Base-by-base conservation (phyloP, 768 basidiomycete species). In the Pulveroboletus sp. region DNA sequence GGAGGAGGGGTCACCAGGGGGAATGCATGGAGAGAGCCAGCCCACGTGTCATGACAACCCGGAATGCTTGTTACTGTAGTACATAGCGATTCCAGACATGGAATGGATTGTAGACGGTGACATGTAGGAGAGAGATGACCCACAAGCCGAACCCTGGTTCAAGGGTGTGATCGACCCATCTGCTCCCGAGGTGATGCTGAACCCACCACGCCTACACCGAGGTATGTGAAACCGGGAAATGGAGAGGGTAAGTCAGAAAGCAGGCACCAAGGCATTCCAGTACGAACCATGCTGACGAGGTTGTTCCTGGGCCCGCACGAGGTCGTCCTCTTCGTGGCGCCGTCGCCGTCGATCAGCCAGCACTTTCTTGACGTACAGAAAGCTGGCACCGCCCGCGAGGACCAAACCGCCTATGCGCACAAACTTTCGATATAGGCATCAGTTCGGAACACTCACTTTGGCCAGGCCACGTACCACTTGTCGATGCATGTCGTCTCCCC, bases 291-390 rank as follows among this genome's bases (percentile, higher is more conserved):
- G 43, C 48, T 49, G 34, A 43, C 49, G 19, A n/a, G 24, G 17
- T 9, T 42, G 55, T 43, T 57, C 64, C 19, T 34, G 49, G 24
- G 49, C 5, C 27, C 31, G 32, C 2, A 34, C 2, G 19, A 11
- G 59, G 42, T 56, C 57, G 25, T 53, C 49, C 19, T 66, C 49
- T 11, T 56, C 55, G 45, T 54, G 46, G 11, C 27, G 57, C 24
- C 46, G 65, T 42, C 57, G 52, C 42, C 66, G 57, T 32, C 67
- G 61, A 12, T 59, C 52, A 6, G 37, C 53, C 54, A 67, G 48
- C 21, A 67, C 45, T 14, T 49, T 66, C 44, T 67, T 67, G 45
- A 64, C 66, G 21, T 62, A 66, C 33, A 67, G 40, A 49, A 67
- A 67, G 37, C 66, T 58, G 0, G 53, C 63, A 14, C 66, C 66